These are phyloP conservation scores for Fraxinus latifolia DNA, from an alignment of 305 asterid genomes.

Conservation along the genomic window DNA sequence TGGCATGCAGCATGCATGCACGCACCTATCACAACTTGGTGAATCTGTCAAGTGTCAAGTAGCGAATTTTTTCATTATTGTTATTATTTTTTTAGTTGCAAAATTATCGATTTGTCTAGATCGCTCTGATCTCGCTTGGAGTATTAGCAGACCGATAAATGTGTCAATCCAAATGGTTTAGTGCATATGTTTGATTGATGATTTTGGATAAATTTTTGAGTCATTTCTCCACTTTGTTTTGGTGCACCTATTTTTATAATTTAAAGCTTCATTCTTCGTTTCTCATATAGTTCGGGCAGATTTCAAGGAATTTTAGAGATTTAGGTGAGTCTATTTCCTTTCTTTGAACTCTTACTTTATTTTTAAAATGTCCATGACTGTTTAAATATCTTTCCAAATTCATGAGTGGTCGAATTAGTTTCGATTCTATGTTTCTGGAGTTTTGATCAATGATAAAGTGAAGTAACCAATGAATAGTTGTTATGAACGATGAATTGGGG, in stretches of 20 bases:
- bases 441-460: neutral
- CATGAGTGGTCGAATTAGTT: neutral
- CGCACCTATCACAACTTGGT: neutral
- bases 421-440: neutral
- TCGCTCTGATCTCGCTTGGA: neutral
- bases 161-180: neutral
- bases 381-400: too few relatives aligned
- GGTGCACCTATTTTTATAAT: too few relatives aligned
- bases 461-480: neutral
- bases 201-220: neutral
- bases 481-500: neutral
- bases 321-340: too few relatives aligned
- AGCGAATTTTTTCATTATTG: too few relatives aligned
- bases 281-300: neutral
- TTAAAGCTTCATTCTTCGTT: neutral
- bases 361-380: too few relatives aligned
- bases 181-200: neutral
- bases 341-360: too few relatives aligned
- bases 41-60: neutral
- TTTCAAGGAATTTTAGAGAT: too few relatives aligned
- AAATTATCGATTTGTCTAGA: neutral
- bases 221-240: too few relatives aligned
- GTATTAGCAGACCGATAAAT: neutral
- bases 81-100: too few relatives aligned
- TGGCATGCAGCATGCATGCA: too few relatives aligned